Evolutionary conservation across 1,139 yeast genomes (phyloP).

Genomic region (Yamadazyma oceani): DNA sequence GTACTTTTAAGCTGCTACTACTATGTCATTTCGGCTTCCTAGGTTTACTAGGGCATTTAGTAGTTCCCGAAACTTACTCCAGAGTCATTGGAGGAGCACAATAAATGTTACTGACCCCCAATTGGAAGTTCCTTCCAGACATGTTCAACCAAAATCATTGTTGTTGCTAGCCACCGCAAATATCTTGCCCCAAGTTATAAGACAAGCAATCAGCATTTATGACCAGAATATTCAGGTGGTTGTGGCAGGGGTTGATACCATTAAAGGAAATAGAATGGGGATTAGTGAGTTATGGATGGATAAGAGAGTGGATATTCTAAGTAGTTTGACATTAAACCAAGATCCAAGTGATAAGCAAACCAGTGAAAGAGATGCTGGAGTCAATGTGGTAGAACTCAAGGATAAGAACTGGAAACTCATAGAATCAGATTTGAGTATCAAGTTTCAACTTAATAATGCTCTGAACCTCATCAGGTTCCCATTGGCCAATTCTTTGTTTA

Average conservation of each 20-base stretch:
- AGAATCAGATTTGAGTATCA: slow-evolving; percentile 24
- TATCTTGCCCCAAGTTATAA: slow-evolving; percentile 34
- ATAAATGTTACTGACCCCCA: slow-evolving; percentile 19
- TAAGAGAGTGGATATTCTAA: slow-evolving; percentile 22
- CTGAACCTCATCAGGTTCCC: slow-evolving; percentile 22
- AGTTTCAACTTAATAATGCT: slow-evolving; percentile 13
- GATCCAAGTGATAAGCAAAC: slow-evolving; percentile 25
- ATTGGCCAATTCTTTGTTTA: slow-evolving; percentile 43
- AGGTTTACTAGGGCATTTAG: slow-evolving; percentile 7
- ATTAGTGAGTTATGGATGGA: slow-evolving; percentile 51
- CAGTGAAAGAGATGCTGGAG: slow-evolving; percentile 29
- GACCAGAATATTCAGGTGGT: slow-evolving; percentile 38
- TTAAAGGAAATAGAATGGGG: slow-evolving; percentile 43
- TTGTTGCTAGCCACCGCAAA: slow-evolving; percentile 46
- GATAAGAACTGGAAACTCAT: slow-evolving; percentile 41
- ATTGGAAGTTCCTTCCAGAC: slow-evolving; percentile 13
- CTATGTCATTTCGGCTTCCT: neutral
- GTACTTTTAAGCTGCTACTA: neutral
- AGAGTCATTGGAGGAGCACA: slow-evolving; percentile 16
- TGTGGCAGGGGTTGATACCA: slow-evolving; percentile 51
- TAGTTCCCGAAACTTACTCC: neutral
- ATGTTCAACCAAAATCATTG: slow-evolving; percentile 23
- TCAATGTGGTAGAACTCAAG: slow-evolving; percentile 29
- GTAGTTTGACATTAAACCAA: slow-evolving; percentile 10
- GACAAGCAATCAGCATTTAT: slow-evolving; percentile 31